Percentiles rank a stretch among this genome's conserved stretches.
Conservation (phyloP, 306 rosid genomes). For the Cajanus cajan region DNA sequence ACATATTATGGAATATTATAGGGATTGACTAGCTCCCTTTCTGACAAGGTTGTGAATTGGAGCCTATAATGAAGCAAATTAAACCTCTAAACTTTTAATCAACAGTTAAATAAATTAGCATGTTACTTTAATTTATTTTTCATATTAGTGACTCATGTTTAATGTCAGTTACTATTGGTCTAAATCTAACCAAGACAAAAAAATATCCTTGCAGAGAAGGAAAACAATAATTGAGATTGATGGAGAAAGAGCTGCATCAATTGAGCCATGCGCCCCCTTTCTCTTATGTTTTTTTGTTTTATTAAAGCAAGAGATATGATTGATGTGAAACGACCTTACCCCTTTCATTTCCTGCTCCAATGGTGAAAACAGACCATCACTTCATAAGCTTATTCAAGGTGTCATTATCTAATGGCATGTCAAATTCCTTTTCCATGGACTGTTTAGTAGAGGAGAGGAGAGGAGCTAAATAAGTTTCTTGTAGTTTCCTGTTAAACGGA, state of each 20-base stretch:
- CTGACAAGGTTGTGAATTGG: background rate
- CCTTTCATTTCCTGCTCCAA: conserved; percentile 21
- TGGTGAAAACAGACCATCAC: conserved; percentile 16
- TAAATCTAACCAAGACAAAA: conserved; percentile 12
- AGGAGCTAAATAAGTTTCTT: background rate
- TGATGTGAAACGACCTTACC: conserved; percentile 26
- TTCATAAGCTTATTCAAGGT: conserved; percentile 14
- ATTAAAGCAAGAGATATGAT: conserved; percentile 17
- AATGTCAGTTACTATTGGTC: background rate
- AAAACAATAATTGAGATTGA: conserved; percentile 25
- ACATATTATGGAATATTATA: background rate
- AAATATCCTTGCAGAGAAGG: conserved; percentile 12
- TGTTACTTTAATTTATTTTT: background rate
- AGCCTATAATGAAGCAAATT: background rate
- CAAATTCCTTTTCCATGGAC: background rate
- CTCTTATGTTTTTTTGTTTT: background rate
- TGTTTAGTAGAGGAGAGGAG: background rate
- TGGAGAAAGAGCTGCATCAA: conserved; percentile 7
- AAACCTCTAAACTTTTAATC: background rate
- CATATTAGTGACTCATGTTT: background rate
- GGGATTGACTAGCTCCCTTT: background rate
- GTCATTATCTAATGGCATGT: conserved; percentile 16
- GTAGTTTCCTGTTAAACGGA: background rate
- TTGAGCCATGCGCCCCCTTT: conserved; percentile 3
- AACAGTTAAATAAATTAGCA: background rate